phyloP scores from a whole-genome alignment of 768 basidiomycete genomes.

The Austroboletus festivus region DNA sequence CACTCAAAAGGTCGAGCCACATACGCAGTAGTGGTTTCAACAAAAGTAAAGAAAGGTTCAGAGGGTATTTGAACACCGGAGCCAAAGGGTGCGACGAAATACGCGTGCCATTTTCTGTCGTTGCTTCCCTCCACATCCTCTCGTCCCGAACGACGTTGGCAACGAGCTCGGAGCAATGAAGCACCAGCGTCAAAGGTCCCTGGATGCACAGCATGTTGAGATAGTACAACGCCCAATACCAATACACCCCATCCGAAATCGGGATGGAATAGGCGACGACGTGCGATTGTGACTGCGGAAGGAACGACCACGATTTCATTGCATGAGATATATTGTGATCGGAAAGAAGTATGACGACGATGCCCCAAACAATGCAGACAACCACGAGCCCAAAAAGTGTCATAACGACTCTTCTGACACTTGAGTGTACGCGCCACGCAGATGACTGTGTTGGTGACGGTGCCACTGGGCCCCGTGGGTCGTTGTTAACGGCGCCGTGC shows the following conservation, averaged over 20 bases:
- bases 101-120: slow-evolving; percentile 13
- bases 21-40: slow-evolving; percentile 28
- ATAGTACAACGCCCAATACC: slow-evolving; percentile 27
- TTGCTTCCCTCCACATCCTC: slow-evolving; percentile 25
- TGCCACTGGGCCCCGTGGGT: slow-evolving; percentile 5
- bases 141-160: slow-evolving; percentile 31
- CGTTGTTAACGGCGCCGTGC: slow-evolving; percentile 17
- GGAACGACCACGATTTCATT: slow-evolving; percentile 24
- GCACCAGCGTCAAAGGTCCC: slow-evolving; percentile 27
- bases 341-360: slow-evolving; percentile 6
- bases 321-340: slow-evolving; percentile 4
- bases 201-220: slow-evolving; percentile 25
- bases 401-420: slow-evolving; percentile 20
- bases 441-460: slow-evolving; percentile 23
- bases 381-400: slow-evolving; percentile 25
- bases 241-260: slow-evolving; percentile 11
- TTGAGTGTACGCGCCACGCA: slow-evolving; percentile 27
- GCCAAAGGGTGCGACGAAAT: slow-evolving; percentile 20
- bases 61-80: slow-evolving; percentile 17
- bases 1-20: slow-evolving; percentile 1
- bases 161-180: slow-evolving; percentile 29
- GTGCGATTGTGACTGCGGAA: slow-evolving; percentile 20
- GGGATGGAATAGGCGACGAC: slow-evolving; percentile 24
- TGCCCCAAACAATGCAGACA: slow-evolving; percentile 23
- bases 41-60: slow-evolving; percentile 14